Conservation (phyloP, 1,284 basidiomycete species). For the Somion occarium region DNA sequence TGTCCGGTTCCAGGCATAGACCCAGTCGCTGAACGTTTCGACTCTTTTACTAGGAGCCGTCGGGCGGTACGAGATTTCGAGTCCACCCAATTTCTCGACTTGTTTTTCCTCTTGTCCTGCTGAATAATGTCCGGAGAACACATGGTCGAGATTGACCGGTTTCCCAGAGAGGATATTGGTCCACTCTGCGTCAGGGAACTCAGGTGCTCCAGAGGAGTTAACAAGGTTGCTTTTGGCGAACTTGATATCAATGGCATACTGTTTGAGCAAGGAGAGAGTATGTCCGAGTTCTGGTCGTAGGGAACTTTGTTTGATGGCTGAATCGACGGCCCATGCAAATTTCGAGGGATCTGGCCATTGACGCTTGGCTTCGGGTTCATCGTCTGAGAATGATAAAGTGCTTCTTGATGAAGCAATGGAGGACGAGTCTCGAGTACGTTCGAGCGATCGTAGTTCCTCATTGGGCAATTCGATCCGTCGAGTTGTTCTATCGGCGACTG, state of each 20-base stretch:
- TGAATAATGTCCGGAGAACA: constrained; percentile 15
- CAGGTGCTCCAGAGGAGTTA: background rate
- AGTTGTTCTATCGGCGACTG: too few relatives aligned
- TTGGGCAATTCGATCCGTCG: too few relatives aligned
- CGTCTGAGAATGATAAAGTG: too few relatives aligned
- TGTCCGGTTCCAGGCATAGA: constrained; percentile 19
- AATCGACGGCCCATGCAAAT: too few relatives aligned
- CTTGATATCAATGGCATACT: background rate
- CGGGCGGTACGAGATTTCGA: constrained; percentile 8
- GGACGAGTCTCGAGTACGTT: too few relatives aligned
- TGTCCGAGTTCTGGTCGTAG: too few relatives aligned
- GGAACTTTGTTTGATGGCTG: too few relatives aligned
- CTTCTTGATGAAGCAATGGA: too few relatives aligned
- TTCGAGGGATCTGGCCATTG: too few relatives aligned
- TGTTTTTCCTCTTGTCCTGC: constrained; percentile 16
- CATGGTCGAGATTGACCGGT: constrained; percentile 22
- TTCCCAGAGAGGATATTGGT: constrained; percentile 12
- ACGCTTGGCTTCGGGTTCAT: too few relatives aligned
- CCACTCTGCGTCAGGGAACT: constrained; percentile 11
- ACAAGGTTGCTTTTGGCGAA: background rate
- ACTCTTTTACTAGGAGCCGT: constrained; percentile 14
- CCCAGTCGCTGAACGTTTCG: constrained; percentile 24
- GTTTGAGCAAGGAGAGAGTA: background rate
- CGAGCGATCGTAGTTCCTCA: too few relatives aligned
- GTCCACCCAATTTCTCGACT: constrained; percentile 17